Evolutionary conservation across 345 rosid species (phyloP), one percentile per base, ranked within the genome.

Genomic region (Eucalyptus urophylla): DNA sequence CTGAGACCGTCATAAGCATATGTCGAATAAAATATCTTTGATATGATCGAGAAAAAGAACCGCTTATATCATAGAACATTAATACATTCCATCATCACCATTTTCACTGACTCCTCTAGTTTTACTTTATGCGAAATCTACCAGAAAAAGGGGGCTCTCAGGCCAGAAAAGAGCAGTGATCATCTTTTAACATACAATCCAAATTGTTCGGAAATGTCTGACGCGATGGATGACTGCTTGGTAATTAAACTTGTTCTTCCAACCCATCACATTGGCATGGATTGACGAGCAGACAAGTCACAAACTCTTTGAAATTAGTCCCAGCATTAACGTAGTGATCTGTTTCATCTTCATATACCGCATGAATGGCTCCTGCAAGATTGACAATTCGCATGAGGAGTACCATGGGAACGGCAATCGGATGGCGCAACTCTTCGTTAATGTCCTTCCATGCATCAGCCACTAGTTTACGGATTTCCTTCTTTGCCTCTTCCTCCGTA

Each of bases 371-470:
- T 4, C 91, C 76, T 1, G 90, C 50, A 17, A 88, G 45, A 45
- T 91, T 90, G 60, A 93, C 88, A 31, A 92, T 47, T 2, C 89
- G 31, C 7, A 16, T 33, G 4, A 92, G 92, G 24, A 90, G 49
- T 10, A 86, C 72, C 89, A 45, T 88, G 6, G 90, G 90, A 51
- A 89, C 16, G 2, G 29, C 49, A 43, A 81, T 81, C 44, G 88
- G 90, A 15, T 86, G 24, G 27, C 50, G 76, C 37, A 85, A 21
- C 40, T 50, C 93, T 22, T 90, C 86, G 53, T 91, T 91, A 15
- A 90, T 62, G 37, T 87, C 89, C 22, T 91, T 90, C 93, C 93
- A 93, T 13, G 86, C 89, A 69, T 89, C 80, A 3, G 24, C 58
- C 1, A 93, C 22, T 15, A 22, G 50, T 40, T 81, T 88, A 10